Evolutionary conservation across 2,329 filamentous ascomycete genomes (phyloP).

Genomic region (Xylariaceae sp.): DNA sequence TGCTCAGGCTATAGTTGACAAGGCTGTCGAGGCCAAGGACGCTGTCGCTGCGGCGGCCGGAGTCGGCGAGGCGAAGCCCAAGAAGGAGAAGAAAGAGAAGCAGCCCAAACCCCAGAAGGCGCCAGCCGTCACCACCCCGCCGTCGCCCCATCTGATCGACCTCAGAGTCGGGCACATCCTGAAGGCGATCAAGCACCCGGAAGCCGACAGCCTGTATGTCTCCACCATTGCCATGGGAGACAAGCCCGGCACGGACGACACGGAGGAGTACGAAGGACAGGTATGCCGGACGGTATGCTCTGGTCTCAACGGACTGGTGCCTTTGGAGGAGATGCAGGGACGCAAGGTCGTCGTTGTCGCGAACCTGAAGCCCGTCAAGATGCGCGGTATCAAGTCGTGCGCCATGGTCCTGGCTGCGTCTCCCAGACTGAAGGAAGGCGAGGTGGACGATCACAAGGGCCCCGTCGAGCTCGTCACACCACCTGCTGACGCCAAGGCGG

Average conservation of each 20-base stretch:
- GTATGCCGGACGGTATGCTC: conserved; percentile 94
- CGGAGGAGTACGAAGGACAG: conserved; percentile 84
- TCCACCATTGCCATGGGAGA: conserved; percentile 95
- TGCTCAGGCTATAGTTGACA: conserved; percentile 50
- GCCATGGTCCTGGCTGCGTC: conserved; percentile 93
- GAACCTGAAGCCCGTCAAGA: conserved; percentile 98
- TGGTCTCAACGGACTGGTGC: conserved; percentile 86
- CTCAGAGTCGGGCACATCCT: conserved; percentile 95
- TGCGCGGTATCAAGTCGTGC: conserved; percentile 75
- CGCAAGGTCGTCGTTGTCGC: conserved; percentile 93
- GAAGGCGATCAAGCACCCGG: conserved; percentile 90
- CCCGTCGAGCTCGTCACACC: conserved; percentile 89
- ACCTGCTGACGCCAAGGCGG: conserved; percentile 71
- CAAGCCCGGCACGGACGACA: conserved; percentile 78
- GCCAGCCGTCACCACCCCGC: conserved; percentile 64
- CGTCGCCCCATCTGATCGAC: conserved; percentile 83
- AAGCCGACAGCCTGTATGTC: conserved; percentile 92
- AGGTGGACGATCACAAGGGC: conserved; percentile 77
- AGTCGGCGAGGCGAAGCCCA: conserved; percentile 42
- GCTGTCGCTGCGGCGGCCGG: conserved; percentile 45
- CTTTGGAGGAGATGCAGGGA: conserved; percentile 92
- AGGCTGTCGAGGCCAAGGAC: conserved; percentile 45
- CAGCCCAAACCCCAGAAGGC: conserved; percentile 68
- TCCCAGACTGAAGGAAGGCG: conserved; percentile 74
- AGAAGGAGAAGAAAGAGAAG: conserved; percentile 91